Conservation (phyloP, 768 basidiomycete genomes). For the Macrocybe gigantea region DNA sequence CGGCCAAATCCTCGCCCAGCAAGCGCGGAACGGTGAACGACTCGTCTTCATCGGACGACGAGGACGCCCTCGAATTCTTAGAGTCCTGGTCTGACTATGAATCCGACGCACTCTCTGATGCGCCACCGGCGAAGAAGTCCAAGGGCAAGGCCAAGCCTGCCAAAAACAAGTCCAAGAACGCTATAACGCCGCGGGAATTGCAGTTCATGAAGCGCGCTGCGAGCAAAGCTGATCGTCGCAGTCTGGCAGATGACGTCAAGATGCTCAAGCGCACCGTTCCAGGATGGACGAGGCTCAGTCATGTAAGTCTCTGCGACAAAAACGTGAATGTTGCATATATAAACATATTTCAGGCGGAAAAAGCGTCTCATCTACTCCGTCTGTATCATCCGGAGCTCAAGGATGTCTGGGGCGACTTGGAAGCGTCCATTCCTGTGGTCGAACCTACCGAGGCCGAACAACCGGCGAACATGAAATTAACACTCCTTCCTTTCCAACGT, state of each 20-base stretch:
- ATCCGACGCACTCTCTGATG: constrained; percentile 41
- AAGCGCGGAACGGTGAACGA: constrained; percentile 24
- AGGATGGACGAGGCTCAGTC: not conserved
- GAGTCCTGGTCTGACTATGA: constrained; percentile 14
- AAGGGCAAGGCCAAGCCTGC: constrained; percentile 16
- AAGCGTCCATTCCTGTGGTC: constrained; percentile 52
- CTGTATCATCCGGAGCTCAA: constrained; percentile 75
- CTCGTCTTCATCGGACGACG: constrained; percentile 28
- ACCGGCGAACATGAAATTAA: constrained; percentile 77
- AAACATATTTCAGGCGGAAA: constrained; percentile 56
- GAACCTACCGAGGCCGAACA: constrained; percentile 70
- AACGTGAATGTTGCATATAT: constrained; percentile 2
- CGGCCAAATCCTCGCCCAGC: constrained; percentile 49
- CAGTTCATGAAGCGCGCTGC: constrained; percentile 30
- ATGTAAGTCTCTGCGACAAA: not conserved
- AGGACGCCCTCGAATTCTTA: constrained; percentile 22
- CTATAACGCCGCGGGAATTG: too few relatives aligned
- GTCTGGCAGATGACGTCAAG: constrained; percentile 73
- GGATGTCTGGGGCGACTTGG: constrained; percentile 86
- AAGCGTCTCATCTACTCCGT: constrained; percentile 52
- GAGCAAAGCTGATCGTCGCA: constrained; percentile 40
- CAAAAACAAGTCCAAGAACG: constrained; percentile 7
- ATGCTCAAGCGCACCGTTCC: constrained; percentile 36
- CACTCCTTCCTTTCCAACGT: constrained; percentile 88
- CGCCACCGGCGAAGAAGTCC: constrained; percentile 28